These are phyloP conservation scores for Microthyrium microscopicum DNA, from an alignment of 2,329 filamentous ascomycete genomes.

Conservation along the genomic window DNA sequence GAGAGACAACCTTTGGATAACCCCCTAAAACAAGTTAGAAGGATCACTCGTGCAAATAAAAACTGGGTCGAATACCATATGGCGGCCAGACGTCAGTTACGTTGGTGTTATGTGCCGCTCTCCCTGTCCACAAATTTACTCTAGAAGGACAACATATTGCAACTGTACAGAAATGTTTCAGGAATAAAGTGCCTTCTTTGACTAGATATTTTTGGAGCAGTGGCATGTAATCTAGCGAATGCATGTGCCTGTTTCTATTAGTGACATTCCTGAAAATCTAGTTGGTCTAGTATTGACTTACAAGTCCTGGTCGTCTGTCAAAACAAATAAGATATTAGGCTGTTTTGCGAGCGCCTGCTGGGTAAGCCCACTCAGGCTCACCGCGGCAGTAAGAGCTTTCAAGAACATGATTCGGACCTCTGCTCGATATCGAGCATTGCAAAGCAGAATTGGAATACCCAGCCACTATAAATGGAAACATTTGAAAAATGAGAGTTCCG, in stretches of 20 bases:
- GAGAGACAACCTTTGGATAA: constrained; percentile 45
- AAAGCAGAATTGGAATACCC: too few relatives aligned
- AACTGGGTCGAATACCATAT: constrained; percentile 19
- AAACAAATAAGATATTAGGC: constrained; percentile 8
- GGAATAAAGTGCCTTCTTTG: constrained; percentile 41
- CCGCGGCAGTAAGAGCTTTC: too few relatives aligned
- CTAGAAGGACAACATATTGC: constrained; percentile 51
- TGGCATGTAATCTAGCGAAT: constrained; percentile 45
- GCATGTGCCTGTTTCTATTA: constrained; percentile 34
- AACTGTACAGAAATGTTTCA: constrained; percentile 49
- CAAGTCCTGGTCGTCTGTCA: constrained; percentile 9
- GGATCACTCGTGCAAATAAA: not conserved
- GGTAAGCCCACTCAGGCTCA: too few relatives aligned
- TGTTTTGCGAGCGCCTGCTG: too few relatives aligned
- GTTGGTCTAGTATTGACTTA: constrained; percentile 27
- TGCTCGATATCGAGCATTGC: too few relatives aligned
- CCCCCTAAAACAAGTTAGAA: constrained; percentile 16
- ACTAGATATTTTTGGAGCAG: constrained; percentile 38
- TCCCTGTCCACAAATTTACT: constrained; percentile 48
- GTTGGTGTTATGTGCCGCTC: constrained; percentile 47
- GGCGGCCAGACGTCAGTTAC: constrained; percentile 29
- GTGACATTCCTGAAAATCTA: too few relatives aligned
- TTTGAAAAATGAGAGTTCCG: too few relatives aligned
- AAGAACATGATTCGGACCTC: too few relatives aligned
- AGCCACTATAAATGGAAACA: too few relatives aligned